Evolutionary conservation across 805 yeast genomes (phyloP), one percentile per base, ranked within the genome.

Genomic region (Brettanomyces anomalus): DNA sequence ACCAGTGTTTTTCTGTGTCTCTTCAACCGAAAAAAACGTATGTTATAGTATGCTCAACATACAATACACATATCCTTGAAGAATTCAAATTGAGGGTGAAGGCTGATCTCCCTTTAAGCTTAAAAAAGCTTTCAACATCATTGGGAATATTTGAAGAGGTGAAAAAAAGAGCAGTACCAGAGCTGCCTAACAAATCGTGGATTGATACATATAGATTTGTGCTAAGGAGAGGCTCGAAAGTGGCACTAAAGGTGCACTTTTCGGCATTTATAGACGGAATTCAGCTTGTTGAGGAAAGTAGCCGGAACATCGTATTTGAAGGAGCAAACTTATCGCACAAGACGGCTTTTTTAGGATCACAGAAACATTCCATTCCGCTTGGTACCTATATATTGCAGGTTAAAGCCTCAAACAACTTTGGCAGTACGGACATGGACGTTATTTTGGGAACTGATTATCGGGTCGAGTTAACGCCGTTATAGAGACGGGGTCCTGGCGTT

Each of bases 31-130:
- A 65, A 0, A 72, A 71, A 2, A 49, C 50, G 14, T 79, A 77
- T 49, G 62, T 70, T 20, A 48, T 74, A 0, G 60, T 79, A 1
- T 54, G 67, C 3, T 77, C 83, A 1, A 66, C 76, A 0, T 73
- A 65, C 49, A 66, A 66, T 4, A 55, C 65, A 1, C 55, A 56
- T 4, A 60, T 39, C 8, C 36, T 43, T 13, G 52, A 55, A 2
- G 41, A 47, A 1, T 77, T 32, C 17, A 39, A 19, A 19, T 14
- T 39, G 11, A 14, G n/a, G 14, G 31, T 36, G 3, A 20, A 21
- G 5, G 7, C 16, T 14, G 31, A 36, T 21, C 13, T 7, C 13
- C 18, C 10, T 14, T 13, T 36, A 20, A 21, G 16, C 10, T 5
- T 36, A 11, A 36, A 15, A 10, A 8, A 10, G 15, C 6, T 36